A percentile compares a stretch with the other conserved stretches of the same genome.
Conservation (phyloP, 2,329 filamentous ascomycete genomes). For the Aspergillus cejpii region DNA sequence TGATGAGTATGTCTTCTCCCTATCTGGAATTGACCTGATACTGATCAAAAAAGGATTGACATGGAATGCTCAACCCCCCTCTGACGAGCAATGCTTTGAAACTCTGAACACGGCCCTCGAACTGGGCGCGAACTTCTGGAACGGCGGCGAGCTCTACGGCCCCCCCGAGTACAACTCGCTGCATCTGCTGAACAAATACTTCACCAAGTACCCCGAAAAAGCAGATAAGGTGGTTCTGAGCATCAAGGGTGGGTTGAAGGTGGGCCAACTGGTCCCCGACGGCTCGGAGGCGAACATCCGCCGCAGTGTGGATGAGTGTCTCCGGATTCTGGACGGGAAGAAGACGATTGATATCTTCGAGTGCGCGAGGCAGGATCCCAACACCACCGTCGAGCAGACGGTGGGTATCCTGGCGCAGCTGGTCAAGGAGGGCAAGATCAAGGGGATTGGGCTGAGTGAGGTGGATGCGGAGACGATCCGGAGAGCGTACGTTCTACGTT, state of each 20-base stretch:
- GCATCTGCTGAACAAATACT: constrained; percentile 56
- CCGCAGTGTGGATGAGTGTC: constrained; percentile 52
- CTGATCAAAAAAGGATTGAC: constrained; percentile 29
- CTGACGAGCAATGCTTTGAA: constrained; percentile 38
- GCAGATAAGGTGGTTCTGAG: constrained; percentile 55
- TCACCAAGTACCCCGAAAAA: constrained; percentile 57
- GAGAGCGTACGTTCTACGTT: constrained; percentile 30
- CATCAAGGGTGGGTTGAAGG: constrained; percentile 53
- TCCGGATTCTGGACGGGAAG: constrained; percentile 48
- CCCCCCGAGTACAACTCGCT: constrained; percentile 52
- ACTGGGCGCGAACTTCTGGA: constrained; percentile 50
- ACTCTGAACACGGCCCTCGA: constrained; percentile 51
- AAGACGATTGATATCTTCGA: constrained; percentile 58
- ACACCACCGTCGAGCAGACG: constrained; percentile 45
- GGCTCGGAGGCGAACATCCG: constrained; percentile 51
- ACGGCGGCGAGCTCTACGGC: constrained; percentile 61
- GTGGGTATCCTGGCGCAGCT: constrained; percentile 35
- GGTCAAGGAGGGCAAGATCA: constrained; percentile 41
- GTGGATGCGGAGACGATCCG: constrained; percentile 43
- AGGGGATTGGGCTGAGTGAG: constrained; percentile 41
- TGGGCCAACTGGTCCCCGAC: constrained; percentile 39
- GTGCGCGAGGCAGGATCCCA: constrained; percentile 51
- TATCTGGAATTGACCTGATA: constrained; percentile 3
- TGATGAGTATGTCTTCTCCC: constrained; percentile 46
- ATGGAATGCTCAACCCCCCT: constrained; percentile 26